Conservation (phyloP, 2,329 filamentous ascomycete species). For the Colletotrichum theobromicola region DNA sequence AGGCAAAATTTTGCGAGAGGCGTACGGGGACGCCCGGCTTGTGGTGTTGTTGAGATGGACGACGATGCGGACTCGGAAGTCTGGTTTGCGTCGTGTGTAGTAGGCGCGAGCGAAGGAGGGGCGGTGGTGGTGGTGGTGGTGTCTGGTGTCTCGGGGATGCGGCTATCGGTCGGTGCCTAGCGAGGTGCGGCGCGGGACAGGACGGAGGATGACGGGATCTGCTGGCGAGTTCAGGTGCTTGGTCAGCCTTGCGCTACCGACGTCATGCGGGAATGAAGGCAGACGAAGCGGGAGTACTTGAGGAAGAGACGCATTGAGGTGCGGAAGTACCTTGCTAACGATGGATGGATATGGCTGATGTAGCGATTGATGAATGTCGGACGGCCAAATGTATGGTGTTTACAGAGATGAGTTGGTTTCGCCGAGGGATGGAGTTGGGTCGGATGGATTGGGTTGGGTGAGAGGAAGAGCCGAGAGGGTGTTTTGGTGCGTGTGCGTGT, state of each 20-base stretch:
- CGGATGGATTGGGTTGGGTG: neutral
- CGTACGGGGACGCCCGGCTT: neutral
- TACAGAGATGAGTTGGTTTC: neutral
- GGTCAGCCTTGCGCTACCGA: slow-evolving; percentile 17
- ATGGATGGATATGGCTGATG: neutral
- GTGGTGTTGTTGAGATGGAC: neutral
- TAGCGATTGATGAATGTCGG: neutral
- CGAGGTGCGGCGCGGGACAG: neutral
- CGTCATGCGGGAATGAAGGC: slow-evolving; percentile 1
- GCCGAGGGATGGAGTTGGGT: neutral
- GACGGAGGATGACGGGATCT: slow-evolving; percentile 18
- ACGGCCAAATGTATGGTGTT: neutral
- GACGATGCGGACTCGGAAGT: neutral
- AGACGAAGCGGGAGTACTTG: neutral
- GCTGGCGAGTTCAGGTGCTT: neutral
- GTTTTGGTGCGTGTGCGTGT: neutral
- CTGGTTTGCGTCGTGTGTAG: neutral
- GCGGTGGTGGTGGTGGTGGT: neutral
- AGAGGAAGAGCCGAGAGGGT: neutral
- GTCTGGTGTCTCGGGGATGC: neutral
- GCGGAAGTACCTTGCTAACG: neutral
- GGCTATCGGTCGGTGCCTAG: slow-evolving; percentile 11
- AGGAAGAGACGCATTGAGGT: neutral
- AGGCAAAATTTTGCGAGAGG: neutral
- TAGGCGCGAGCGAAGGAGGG: neutral